These are phyloP conservation scores for Fusarium sp. DNA, from an alignment of 2,329 filamentous ascomycete genomes.

Conservation along the genomic window DNA sequence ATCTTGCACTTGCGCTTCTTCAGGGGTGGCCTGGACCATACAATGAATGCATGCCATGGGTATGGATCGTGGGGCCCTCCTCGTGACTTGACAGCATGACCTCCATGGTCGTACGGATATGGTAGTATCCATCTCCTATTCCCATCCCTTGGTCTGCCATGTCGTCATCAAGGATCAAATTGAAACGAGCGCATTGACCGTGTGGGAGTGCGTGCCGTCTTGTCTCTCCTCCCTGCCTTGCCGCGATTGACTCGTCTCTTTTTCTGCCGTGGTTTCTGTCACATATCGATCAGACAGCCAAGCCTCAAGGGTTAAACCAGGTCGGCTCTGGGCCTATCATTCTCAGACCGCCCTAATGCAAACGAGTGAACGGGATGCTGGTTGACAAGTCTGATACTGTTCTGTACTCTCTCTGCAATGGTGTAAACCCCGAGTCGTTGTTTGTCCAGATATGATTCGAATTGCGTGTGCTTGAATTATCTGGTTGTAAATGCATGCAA, in stretches of 20 bases:
- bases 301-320: neutral
- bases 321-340: neutral
- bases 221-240: neutral
- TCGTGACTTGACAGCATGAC: slow-evolving; percentile 20
- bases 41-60: no score
- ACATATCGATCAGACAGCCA: slow-evolving; percentile 19
- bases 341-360: neutral
- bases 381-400: neutral
- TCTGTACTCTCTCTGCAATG: no score
- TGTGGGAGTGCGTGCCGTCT: neutral
- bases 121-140: neutral
- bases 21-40: slow-evolving; percentile 7
- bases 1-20: neutral
- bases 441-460: neutral
- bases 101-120: neutral
- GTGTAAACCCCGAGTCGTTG: neutral
- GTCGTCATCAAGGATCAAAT: neutral
- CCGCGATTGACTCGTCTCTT: neutral
- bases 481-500: neutral
- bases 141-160: neutral
- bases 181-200: slow-evolving; percentile 6
- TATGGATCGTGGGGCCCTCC: neutral
- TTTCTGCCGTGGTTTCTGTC: slow-evolving; percentile 2
- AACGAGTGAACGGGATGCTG: neutral
- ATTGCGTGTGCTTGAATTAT: slow-evolving; percentile 8